Conservation (phyloP, 805 yeast species). For the Wickerhamiella domercqiae region DNA sequence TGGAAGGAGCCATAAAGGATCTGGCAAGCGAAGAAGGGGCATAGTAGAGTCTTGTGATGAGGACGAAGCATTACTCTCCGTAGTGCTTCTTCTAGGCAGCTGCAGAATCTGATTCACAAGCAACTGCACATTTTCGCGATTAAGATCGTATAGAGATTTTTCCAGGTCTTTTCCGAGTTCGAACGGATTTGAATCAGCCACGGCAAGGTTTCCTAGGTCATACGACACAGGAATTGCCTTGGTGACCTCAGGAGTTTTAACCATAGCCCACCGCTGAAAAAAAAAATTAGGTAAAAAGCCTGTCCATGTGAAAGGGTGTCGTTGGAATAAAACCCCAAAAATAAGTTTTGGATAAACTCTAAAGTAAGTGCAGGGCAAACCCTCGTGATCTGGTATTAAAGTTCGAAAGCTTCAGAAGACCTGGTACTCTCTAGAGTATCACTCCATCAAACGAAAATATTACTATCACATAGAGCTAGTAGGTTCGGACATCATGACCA, state of each 20-base stretch:
- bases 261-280: not conserved
- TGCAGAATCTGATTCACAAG: slow-evolving; percentile 81
- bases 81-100: slow-evolving; percentile 75
- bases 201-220: slow-evolving; percentile 83
- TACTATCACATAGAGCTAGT: too few species aligned
- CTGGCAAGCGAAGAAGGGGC: slow-evolving; percentile 75
- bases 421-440: too few species aligned
- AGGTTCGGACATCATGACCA: too few species aligned
- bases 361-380: too few species aligned
- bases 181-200: slow-evolving; percentile 78
- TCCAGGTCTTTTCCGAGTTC: slow-evolving; percentile 41
- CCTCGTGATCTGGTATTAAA: too few species aligned
- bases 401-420: too few species aligned
- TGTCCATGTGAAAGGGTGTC: too few species aligned
- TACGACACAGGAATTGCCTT: slow-evolving; percentile 78
- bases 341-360: too few species aligned
- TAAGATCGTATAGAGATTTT: slow-evolving; percentile 40
- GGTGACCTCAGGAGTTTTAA: slow-evolving; percentile 36
- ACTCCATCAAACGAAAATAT: too few species aligned
- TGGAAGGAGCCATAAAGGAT: slow-evolving; percentile 66
- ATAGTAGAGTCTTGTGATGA: slow-evolving; percentile 54
- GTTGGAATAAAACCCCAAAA: too few species aligned
- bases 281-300: too few species aligned
- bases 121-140: slow-evolving; percentile 88
- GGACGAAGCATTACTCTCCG: slow-evolving; percentile 46